Percentiles rank a stretch among this genome's conserved stretches.
phyloP scores from a whole-genome alignment of 2,329 filamentous ascomycete species.

The Ophiocordyceps camponoti-floridani region DNA sequence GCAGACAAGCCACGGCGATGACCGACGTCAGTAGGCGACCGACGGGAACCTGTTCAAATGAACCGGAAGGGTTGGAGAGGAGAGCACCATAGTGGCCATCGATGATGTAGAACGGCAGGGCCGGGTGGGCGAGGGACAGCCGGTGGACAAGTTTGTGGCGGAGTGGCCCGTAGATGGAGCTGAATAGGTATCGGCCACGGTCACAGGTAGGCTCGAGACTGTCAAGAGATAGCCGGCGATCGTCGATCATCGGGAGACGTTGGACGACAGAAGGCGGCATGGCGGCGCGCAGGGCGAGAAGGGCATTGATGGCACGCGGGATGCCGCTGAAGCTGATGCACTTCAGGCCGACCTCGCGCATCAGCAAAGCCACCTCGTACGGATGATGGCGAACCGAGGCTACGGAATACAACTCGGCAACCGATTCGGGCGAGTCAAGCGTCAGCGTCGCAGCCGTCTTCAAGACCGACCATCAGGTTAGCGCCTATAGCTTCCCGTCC shows the following conservation, averaged over 20 bases:
- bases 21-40: constrained; percentile 57
- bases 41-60: background rate
- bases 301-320: constrained; percentile 67
- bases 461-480: background rate
- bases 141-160: constrained; percentile 52
- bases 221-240: constrained; percentile 29
- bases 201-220: constrained; percentile 35
- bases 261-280: constrained; percentile 39
- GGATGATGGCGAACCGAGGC: constrained; percentile 12
- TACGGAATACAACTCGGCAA: constrained; percentile 41
- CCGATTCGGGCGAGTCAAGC: constrained; percentile 66
- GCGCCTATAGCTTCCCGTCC: background rate
- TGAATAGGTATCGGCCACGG: constrained; percentile 52
- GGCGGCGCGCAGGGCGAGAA: constrained; percentile 49
- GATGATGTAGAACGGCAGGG: constrained; percentile 66
- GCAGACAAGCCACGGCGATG: constrained; percentile 55
- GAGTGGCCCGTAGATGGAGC: constrained; percentile 60
- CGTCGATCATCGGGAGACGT: constrained; percentile 35
- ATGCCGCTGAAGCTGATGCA: constrained; percentile 71
- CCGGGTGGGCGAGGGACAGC: constrained; percentile 60
- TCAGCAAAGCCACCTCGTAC: constrained; percentile 45
- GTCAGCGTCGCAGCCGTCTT: constrained; percentile 71
- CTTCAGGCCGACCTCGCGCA: constrained; percentile 59
- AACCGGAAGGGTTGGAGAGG: constrained; percentile 43
- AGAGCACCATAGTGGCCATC: constrained; percentile 56